A percentile compares a stretch with the other conserved stretches of the same genome.
phyloP scores from a whole-genome alignment of 2,329 filamentous ascomycete genomes.

The Boeremia lycopersici region DNA sequence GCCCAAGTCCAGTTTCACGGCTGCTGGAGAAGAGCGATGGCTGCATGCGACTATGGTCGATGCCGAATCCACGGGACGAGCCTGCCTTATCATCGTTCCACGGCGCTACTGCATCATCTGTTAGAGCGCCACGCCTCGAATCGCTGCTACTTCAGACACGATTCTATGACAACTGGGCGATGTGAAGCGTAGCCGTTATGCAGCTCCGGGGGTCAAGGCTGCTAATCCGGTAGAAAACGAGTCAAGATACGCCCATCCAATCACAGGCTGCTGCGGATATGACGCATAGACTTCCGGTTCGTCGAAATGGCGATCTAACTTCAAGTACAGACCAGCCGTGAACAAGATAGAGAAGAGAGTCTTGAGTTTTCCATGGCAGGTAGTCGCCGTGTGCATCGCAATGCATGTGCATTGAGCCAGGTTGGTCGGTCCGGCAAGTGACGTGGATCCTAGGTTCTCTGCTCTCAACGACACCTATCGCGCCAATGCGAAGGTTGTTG shows the following conservation, averaged over 20 bases:
- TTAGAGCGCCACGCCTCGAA: slow-evolving; percentile 33
- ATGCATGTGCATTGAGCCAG: slow-evolving; percentile 44
- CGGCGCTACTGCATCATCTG: slow-evolving; percentile 30
- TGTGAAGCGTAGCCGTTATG: slow-evolving; percentile 25
- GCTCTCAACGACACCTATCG: slow-evolving; percentile 45
- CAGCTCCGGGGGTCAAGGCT: slow-evolving; percentile 32
- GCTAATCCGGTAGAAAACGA: slow-evolving; percentile 42
- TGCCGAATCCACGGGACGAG: slow-evolving; percentile 28
- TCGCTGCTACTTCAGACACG: slow-evolving; percentile 24
- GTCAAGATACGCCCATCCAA: slow-evolving; percentile 27
- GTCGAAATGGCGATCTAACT: slow-evolving; percentile 43
- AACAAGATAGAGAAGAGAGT: slow-evolving; percentile 45
- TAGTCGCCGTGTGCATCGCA: slow-evolving; percentile 37
- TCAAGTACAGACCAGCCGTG: slow-evolving; percentile 36
- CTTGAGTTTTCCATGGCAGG: slow-evolving; percentile 39
- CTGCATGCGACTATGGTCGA: slow-evolving; percentile 30
- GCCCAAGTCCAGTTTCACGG: slow-evolving; percentile 24
- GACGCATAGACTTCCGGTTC: slow-evolving; percentile 19
- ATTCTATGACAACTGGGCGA: slow-evolving; percentile 30
- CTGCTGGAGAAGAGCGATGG: slow-evolving; percentile 27
- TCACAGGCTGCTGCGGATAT: slow-evolving; percentile 19
- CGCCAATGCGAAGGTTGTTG: slow-evolving; percentile 42
- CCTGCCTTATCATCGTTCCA: slow-evolving; percentile 49
- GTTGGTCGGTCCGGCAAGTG: slow-evolving; percentile 48
- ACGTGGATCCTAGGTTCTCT: slow-evolving; percentile 41